phyloP scores from a whole-genome alignment of 2,329 filamentous ascomycete species.

The Cercospora beticola region DNA sequence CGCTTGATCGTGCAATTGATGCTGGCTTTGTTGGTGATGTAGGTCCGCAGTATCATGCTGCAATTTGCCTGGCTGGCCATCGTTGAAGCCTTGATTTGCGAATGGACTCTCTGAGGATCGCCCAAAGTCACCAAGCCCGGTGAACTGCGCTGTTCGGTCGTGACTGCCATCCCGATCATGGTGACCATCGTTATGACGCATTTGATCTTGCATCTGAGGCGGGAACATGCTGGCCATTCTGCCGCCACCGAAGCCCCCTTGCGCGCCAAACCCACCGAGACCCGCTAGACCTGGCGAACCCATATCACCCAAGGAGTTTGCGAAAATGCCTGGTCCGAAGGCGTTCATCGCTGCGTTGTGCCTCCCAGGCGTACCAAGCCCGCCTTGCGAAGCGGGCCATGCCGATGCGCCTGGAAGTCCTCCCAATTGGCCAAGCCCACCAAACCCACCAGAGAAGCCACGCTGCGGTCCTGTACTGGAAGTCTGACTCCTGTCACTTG shows the following conservation, averaged over 20 bases:
- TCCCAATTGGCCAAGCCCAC: slow-evolving; percentile 48
- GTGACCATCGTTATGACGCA: slow-evolving; percentile 57
- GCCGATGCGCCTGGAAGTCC: slow-evolving; percentile 60
- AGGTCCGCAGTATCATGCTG: slow-evolving; percentile 24
- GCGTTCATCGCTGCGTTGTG: slow-evolving; percentile 54
- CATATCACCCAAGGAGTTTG: slow-evolving; percentile 73
- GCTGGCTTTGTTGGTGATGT: slow-evolving; percentile 23
- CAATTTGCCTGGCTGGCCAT: slow-evolving; percentile 16
- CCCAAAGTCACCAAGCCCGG: slow-evolving; percentile 27
- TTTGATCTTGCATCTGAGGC: slow-evolving; percentile 83
- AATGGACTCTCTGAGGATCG: slow-evolving; percentile 60
- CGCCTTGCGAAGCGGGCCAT: slow-evolving; percentile 63
- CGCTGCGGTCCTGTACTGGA: slow-evolving; percentile 78
- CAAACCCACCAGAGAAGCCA: slow-evolving; percentile 61
- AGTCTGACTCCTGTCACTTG: slow-evolving; percentile 87
- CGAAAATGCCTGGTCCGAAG: slow-evolving; percentile 61
- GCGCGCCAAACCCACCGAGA: slow-evolving; percentile 66
- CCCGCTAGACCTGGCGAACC: slow-evolving; percentile 71
- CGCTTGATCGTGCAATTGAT: slow-evolving; percentile 21
- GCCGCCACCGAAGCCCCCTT: slow-evolving; percentile 48
- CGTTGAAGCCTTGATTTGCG: slow-evolving; percentile 27
- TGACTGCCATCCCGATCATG: slow-evolving; percentile 50
- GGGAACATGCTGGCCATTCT: slow-evolving; percentile 75
- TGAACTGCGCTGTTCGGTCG: slow-evolving; percentile 46
- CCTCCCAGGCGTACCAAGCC: slow-evolving; percentile 70